Conservation (phyloP, 306 rosid species). For the Cucumis hystrix region DNA sequence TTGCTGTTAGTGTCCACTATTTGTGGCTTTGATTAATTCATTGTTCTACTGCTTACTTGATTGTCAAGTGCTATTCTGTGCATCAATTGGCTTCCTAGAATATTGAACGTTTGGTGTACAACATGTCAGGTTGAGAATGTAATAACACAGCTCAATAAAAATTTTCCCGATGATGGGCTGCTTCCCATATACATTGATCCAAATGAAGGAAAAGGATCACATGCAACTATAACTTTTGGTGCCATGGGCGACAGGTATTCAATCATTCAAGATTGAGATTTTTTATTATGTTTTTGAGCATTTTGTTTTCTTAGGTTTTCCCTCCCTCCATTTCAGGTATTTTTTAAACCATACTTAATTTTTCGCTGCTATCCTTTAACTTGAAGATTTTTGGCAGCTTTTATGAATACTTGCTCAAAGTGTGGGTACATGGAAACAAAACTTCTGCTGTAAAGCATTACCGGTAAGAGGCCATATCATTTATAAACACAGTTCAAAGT, state of each 20-base stretch:
- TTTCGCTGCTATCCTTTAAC: slow-evolving; percentile 12
- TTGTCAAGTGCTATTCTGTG: neutral
- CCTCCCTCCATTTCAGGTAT: neutral
- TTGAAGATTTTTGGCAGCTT: slow-evolving; percentile 53
- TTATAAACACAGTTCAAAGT: neutral
- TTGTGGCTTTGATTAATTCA: neutral
- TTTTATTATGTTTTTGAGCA: neutral
- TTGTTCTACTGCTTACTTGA: neutral
- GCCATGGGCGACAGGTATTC: slow-evolving; percentile 99
- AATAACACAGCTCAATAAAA: slow-evolving; percentile 48
- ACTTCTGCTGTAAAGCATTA: slow-evolving; percentile 71
- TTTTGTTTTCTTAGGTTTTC: neutral
- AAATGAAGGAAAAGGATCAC: slow-evolving; percentile 37
- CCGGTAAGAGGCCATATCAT: slow-evolving; percentile 41
- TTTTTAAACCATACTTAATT: neutral
- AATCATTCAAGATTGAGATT: neutral
- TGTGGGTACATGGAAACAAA: slow-evolving; percentile 86
- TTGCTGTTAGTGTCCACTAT: neutral
- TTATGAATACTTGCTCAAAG: slow-evolving; percentile 96
- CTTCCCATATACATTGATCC: slow-evolving; percentile 89
- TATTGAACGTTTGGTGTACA: slow-evolving; percentile 18
- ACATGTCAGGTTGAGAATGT: slow-evolving; percentile 79
- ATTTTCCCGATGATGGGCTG: slow-evolving; percentile 87
- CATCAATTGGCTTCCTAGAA: slow-evolving; percentile 3
- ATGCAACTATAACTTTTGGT: slow-evolving; percentile 76